phyloP scores from a whole-genome alignment of 2,329 filamentous ascomycete species.

The Alternaria sp. region DNA sequence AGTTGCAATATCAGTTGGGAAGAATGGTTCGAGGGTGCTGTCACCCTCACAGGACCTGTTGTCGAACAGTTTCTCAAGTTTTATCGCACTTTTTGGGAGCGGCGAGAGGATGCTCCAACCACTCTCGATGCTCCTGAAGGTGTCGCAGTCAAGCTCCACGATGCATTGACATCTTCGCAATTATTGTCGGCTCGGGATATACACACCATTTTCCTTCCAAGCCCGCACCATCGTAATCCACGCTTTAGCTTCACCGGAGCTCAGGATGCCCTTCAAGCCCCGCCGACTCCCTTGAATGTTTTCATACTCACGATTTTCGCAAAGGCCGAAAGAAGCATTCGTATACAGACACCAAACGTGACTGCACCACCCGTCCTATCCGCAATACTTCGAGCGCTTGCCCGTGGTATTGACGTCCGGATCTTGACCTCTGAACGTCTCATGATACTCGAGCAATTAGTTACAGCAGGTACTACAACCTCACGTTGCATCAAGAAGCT shows the following conservation, averaged over 20 bases:
- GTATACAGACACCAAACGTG: slow-evolving; percentile 79
- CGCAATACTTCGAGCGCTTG: slow-evolving; percentile 67
- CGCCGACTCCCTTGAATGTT: slow-evolving; percentile 72
- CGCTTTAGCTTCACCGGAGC: slow-evolving; percentile 60
- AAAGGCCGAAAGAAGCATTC: slow-evolving; percentile 66
- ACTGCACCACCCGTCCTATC: slow-evolving; percentile 72
- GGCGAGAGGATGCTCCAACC: slow-evolving; percentile 22
- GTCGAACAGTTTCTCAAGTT: slow-evolving; percentile 71
- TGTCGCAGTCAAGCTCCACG: slow-evolving; percentile 1
- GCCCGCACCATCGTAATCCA: slow-evolving; percentile 74
- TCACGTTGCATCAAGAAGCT: slow-evolving; percentile 68
- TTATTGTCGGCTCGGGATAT: slow-evolving; percentile 32
- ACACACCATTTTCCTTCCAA: slow-evolving; percentile 74
- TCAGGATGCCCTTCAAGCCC: slow-evolving; percentile 61
- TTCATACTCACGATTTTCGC: slow-evolving; percentile 69
- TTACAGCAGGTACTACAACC: slow-evolving; percentile 79
- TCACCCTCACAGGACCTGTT: slow-evolving; percentile 70
- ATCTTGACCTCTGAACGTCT: slow-evolving; percentile 73
- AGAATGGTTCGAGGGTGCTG: slow-evolving; percentile 82
- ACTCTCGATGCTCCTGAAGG: neutral
- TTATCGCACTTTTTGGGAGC: slow-evolving; percentile 73
- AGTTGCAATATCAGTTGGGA: slow-evolving; percentile 90
- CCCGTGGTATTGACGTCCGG: slow-evolving; percentile 71
- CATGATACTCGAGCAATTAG: slow-evolving; percentile 82
- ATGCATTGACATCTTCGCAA: slow-evolving; percentile 6